phyloP scores from a whole-genome alignment of 345 rosid genomes.

The Populus tremula region DNA sequence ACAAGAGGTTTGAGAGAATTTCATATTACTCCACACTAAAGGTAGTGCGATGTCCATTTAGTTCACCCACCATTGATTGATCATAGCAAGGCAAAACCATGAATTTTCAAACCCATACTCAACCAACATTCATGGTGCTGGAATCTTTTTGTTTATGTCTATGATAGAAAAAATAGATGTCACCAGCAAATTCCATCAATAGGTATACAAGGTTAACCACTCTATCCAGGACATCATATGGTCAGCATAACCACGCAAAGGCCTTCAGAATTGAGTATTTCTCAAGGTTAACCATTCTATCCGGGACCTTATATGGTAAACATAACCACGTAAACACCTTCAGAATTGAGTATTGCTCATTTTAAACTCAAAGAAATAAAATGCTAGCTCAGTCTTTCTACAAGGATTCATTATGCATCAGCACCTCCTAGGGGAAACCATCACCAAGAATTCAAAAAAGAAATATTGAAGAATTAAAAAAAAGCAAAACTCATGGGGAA shows the following conservation, averaged over 20 bases:
- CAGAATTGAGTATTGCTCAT: not conserved
- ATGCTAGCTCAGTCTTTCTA: not conserved
- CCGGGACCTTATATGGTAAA: no score
- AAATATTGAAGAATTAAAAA: not conserved
- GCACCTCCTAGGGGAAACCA: not conserved
- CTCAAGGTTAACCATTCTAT: no score
- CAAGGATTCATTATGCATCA: not conserved
- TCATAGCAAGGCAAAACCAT: not conserved
- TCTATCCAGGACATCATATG: not conserved
- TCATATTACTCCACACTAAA: not conserved
- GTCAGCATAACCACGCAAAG: not conserved
- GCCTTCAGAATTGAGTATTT: not conserved
- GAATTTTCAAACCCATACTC: not conserved
- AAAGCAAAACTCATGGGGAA: not conserved
- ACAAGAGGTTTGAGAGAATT: not conserved
- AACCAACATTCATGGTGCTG: not conserved
- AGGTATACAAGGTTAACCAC: not conserved
- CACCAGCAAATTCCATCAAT: not conserved
- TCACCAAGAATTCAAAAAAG: not conserved
- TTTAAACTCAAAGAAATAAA: not conserved
- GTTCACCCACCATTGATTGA: not conserved
- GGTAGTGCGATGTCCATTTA: not conserved
- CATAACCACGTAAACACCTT: no score
- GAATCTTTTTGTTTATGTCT: not conserved
- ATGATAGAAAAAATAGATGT: not conserved